Evolutionary conservation across 2,329 filamentous ascomycete genomes (phyloP).

Genomic region (Eurotiales sp.): DNA sequence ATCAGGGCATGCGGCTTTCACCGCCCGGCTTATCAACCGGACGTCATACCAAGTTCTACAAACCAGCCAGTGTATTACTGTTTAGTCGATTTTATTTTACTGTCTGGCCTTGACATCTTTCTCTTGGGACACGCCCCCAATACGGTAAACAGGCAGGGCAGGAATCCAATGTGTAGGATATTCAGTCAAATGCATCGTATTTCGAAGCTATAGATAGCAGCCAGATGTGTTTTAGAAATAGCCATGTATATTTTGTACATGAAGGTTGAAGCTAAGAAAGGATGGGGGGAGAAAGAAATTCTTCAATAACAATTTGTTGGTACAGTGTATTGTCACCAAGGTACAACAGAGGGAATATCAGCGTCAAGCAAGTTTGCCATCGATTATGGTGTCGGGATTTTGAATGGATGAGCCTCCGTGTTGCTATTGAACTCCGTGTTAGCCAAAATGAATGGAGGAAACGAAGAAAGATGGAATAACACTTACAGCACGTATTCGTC

Average conservation of each 20-base stretch:
- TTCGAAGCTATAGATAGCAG: neutral
- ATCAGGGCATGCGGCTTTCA: constrained; percentile 4
- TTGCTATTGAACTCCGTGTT: constrained; percentile 26
- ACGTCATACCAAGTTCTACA: neutral
- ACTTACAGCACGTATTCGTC: constrained; percentile 48
- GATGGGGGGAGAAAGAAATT: neutral
- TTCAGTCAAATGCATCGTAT: neutral
- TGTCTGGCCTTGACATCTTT: too few relatives aligned
- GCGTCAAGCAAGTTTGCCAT: neutral
- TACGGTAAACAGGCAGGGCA: too few relatives aligned
- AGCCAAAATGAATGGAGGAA: constrained; percentile 4
- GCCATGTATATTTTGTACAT: too few relatives aligned
- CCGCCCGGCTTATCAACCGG: constrained; percentile 12
- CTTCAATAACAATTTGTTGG: neutral
- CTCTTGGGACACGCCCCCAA: too few relatives aligned
- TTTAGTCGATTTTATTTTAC: too few relatives aligned
- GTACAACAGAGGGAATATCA: neutral
- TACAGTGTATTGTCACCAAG: neutral
- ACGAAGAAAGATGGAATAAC: constrained; percentile 2
- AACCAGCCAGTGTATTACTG: too few relatives aligned
- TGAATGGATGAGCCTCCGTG: constrained; percentile 29
- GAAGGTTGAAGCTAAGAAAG: neutral
- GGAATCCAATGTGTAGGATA: too few relatives aligned
- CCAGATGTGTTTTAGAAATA: too few relatives aligned
- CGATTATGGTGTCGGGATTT: constrained; percentile 17